Evolutionary conservation across 2,329 filamentous ascomycete genomes (phyloP).

Genomic region (Xylariales sp.): DNA sequence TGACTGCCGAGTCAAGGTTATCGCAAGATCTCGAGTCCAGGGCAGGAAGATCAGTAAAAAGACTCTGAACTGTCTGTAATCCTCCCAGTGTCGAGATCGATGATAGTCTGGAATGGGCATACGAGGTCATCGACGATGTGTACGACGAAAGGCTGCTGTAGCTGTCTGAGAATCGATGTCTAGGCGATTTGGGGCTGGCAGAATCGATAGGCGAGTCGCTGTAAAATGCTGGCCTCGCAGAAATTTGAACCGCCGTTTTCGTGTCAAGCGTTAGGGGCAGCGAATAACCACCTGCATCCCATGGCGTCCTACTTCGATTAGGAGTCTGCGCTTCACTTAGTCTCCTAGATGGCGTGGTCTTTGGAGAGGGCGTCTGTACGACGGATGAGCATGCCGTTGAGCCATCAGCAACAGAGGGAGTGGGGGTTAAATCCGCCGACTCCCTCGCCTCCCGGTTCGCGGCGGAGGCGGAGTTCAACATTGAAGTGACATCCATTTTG

Average conservation of each 20-base stretch:
- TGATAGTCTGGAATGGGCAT: constrained; percentile 47
- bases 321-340: constrained; percentile 23
- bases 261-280: constrained; percentile 36
- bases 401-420: constrained; percentile 17
- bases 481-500: constrained; percentile 36
- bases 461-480: constrained; percentile 33
- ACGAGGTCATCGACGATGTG: constrained; percentile 40
- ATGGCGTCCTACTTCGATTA: constrained; percentile 39
- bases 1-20: constrained; percentile 10
- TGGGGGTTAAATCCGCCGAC: constrained; percentile 16
- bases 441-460: constrained; percentile 11
- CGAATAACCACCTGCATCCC: constrained; percentile 47
- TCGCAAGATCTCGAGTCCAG: constrained; percentile 24
- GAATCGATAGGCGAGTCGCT: constrained; percentile 18
- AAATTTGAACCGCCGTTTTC: constrained; percentile 22
- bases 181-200: constrained; percentile 28
- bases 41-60: constrained; percentile 31
- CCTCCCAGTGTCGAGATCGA: constrained; percentile 48
- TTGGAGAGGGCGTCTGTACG: constrained; percentile 22
- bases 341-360: constrained; percentile 14
- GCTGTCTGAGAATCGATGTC: constrained; percentile 46
- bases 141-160: constrained; percentile 48
- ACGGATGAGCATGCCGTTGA: constrained; percentile 17
- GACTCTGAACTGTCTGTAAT: constrained; percentile 27
- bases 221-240: constrained; percentile 15